Evolutionary conservation across 2,329 filamentous ascomycete species (phyloP).

Genomic region (Sporothrix brunneoviolacea): DNA sequence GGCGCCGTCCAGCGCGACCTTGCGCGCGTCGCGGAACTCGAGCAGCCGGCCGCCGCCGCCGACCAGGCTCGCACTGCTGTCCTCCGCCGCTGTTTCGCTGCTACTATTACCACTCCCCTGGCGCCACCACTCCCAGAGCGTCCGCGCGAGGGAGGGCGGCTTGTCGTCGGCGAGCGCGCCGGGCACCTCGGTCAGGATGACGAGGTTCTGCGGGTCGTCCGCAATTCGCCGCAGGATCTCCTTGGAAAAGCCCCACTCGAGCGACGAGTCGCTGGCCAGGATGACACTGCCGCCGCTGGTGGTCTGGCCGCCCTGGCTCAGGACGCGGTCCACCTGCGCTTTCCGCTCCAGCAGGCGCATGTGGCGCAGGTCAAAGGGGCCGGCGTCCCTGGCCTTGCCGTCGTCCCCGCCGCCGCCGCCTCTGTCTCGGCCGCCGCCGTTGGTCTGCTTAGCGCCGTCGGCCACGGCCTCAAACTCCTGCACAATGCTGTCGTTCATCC

Average conservation of each 20-base stretch:
- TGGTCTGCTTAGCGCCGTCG: constrained; percentile 39
- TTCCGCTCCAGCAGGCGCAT: constrained; percentile 76
- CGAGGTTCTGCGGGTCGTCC: constrained; percentile 69
- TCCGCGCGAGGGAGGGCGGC: constrained; percentile 59
- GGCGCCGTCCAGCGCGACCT: constrained; percentile 62
- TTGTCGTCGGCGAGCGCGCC: constrained; percentile 36
- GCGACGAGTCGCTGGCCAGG: constrained; percentile 78
- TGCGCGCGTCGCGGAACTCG: constrained; percentile 53
- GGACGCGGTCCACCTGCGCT: constrained; percentile 68
- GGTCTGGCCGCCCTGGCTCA: constrained; percentile 38
- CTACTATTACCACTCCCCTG: constrained; percentile 39
- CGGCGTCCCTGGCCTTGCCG: constrained; percentile 48
- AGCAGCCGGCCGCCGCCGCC: constrained; percentile 58
- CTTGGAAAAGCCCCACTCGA: constrained; percentile 94
- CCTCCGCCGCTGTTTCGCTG: constrained; percentile 48
- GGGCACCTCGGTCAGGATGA: constrained; percentile 77
- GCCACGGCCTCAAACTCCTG: constrained; percentile 77
- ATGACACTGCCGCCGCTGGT: constrained; percentile 62
- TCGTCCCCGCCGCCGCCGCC: constrained; percentile 44
- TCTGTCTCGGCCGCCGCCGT: constrained; percentile 43
- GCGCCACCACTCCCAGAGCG: constrained; percentile 76
- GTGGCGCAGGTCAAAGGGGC: constrained; percentile 86
- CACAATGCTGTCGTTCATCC: constrained; percentile 96
- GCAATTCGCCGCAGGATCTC: constrained; percentile 70
- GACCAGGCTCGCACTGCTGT: constrained; percentile 62